phyloP scores from a whole-genome alignment of 2,329 filamentous ascomycete species.

The Xenoacremonium recifei region DNA sequence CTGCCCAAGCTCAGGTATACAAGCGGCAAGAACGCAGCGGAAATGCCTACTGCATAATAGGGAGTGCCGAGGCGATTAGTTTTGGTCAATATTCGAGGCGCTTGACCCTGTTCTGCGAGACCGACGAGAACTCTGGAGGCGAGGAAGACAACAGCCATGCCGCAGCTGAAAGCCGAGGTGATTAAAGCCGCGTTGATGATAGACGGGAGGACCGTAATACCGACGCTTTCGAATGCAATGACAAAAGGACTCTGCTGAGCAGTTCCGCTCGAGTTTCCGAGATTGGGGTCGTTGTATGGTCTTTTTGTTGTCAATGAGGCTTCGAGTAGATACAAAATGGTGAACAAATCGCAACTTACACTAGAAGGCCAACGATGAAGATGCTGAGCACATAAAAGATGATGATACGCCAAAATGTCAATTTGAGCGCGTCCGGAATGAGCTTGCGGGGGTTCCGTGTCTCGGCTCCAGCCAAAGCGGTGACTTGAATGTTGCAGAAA shows the following conservation, averaged over 20 bases:
- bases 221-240: slow-evolving; percentile 65
- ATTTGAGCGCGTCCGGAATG: slow-evolving; percentile 62
- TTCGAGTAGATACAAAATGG: too few relatives aligned
- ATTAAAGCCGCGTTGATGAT: slow-evolving; percentile 70
- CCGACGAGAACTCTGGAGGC: slow-evolving; percentile 69
- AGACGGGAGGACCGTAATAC: slow-evolving; percentile 61
- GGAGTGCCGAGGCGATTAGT: slow-evolving; percentile 64
- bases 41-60: slow-evolving; percentile 50
- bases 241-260: slow-evolving; percentile 61
- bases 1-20: slow-evolving; percentile 68
- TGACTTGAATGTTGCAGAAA: slow-evolving; percentile 63
- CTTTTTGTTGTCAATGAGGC: too few relatives aligned
- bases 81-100: slow-evolving; percentile 57
- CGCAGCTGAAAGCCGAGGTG: slow-evolving; percentile 63
- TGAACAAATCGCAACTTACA: too few relatives aligned
- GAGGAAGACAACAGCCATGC: slow-evolving; percentile 63
- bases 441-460: slow-evolving; percentile 62
- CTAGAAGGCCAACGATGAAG: slow-evolving; percentile 59
- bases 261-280: slow-evolving; percentile 46
- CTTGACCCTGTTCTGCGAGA: slow-evolving; percentile 64
- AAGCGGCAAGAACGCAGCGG: slow-evolving; percentile 60
- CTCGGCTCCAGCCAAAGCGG: slow-evolving; percentile 63
- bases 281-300: neutral
- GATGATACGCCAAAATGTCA: slow-evolving; percentile 61
- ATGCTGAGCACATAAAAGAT: slow-evolving; percentile 63